Base-by-base conservation (phyloP, 2,329 filamentous ascomycete species). In the Allantophomopsis cytisporea region DNA sequence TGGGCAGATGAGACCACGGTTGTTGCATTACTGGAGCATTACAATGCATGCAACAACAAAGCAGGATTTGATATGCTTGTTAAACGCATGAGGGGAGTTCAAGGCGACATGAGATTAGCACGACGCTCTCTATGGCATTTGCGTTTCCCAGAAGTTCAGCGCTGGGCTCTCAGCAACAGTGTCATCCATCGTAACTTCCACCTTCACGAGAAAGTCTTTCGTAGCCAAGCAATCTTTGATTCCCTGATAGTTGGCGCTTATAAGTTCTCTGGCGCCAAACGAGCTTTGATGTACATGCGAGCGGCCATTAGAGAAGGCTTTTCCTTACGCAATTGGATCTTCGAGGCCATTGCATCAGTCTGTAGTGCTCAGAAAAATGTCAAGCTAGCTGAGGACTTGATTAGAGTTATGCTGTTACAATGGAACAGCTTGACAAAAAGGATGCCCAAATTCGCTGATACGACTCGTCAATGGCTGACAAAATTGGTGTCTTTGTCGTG, bases 1-100 rank as follows among this genome's bases (percentile, higher is more conserved):
- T 47, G 38, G 35, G 50, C 53, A 5, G 54, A 41, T 31, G 39
- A 45, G 17, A 45, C 35, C 28, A 53, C 49, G 5, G 39, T 50
- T 14, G 44, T 43, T 10, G 47, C 54, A 7, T 48, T 57, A 17
- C 41, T 58, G n/a, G 45, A 53, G 32, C 48, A 56, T 40, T 55
- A 55, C 36, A 47, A 43, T 5, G 39, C 36, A 11, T 48, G 44
- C 37, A 42, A 41, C 20, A 47, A 57, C 38, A 15, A 14, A 10
- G 33, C 39, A 12, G 53, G 49, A 7, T 52, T 55, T 37, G 42
- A 43, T 28, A 31, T 36, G 20, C 45, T 53, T n/a, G 41, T 52
- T 5, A 43, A 42, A 36, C 46, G 48, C 6, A 55, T 58, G 54
- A 42, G 49, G 18, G 52, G 42, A 7, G 35, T 40, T 2, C 43